Conservation (phyloP, 202 grass and related monocot species). For the Dendrocalamus latiflorus region DNA sequence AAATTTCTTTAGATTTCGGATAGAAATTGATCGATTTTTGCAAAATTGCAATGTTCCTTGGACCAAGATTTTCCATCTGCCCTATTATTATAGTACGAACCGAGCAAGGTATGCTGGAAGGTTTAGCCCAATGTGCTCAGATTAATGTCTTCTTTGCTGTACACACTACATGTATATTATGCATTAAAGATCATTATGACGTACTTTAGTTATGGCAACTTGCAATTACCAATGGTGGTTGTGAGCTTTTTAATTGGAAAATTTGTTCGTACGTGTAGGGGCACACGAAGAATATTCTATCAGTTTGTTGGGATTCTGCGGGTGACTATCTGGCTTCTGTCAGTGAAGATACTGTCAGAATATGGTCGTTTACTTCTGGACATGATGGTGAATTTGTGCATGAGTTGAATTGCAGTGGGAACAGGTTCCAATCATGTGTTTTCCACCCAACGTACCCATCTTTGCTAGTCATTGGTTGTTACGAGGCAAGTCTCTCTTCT, state of each 20-base stretch:
- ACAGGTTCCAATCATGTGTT: slow-evolving; percentile 93
- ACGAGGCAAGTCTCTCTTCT: slow-evolving; percentile 52
- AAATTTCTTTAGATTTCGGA: background rate
- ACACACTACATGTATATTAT: background rate
- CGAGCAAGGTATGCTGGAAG: background rate
- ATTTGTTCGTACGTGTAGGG: slow-evolving; percentile 49
- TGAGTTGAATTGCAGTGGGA: slow-evolving; percentile 75
- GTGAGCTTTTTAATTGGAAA: slow-evolving; percentile 13
- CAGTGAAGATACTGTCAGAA: slow-evolving; percentile 79
- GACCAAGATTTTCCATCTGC: background rate
- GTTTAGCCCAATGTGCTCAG: background rate
- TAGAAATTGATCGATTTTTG: background rate
- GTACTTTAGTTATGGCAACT: background rate
- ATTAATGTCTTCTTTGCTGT: slow-evolving; percentile 2
- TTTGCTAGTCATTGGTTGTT: slow-evolving; percentile 86
- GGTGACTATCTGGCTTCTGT: slow-evolving; percentile 91
- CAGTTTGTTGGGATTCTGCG: slow-evolving; percentile 83
- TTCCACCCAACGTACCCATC: slow-evolving; percentile 74
- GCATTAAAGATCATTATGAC: background rate
- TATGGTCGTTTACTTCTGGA: slow-evolving; percentile 78
- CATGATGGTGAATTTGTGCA: slow-evolving; percentile 77
- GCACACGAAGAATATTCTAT: slow-evolving; percentile 70
- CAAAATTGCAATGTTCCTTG: background rate
- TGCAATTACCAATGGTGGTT: background rate
- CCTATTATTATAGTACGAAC: background rate